Evolutionary conservation across 805 yeast species (phyloP).

Genomic region (Jamesozyma rosinii): DNA sequence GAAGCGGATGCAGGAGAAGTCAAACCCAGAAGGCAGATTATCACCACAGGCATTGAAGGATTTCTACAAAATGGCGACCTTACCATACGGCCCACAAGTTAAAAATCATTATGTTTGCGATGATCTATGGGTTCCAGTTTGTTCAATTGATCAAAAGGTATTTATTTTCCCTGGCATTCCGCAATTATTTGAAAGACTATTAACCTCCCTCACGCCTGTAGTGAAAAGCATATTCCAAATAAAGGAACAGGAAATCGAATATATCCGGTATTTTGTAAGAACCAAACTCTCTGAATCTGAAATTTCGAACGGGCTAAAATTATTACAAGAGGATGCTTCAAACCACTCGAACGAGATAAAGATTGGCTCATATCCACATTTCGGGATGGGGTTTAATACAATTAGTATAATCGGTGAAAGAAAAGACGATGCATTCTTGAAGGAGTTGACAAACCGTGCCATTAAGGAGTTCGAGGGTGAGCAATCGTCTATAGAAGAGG

Average conservation of each 20-base stretch:
- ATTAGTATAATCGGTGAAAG: conserved; percentile 63
- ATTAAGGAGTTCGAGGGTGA: conserved; percentile 43
- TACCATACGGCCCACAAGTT: conserved; percentile 48
- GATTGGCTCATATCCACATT: conserved; percentile 81
- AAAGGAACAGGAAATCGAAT: conserved; percentile 23
- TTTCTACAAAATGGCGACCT: conserved; percentile 68
- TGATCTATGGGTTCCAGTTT: conserved; percentile 77
- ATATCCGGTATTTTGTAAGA: conserved; percentile 47
- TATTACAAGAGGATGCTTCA: conserved; percentile 39
- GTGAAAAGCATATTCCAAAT: conserved; percentile 33
- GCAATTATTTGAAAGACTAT: conserved; percentile 49
- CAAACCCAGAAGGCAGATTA: conserved; percentile 30
- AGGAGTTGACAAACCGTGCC: conserved; percentile 39
- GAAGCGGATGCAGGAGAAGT: conserved; percentile 46
- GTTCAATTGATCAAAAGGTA: conserved; percentile 53
- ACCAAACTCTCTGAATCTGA: conserved; percentile 55
- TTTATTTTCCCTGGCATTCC: conserved; percentile 83
- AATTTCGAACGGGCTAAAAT: conserved; percentile 54
- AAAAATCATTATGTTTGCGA: conserved; percentile 41
- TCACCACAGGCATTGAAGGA: conserved; percentile 44
- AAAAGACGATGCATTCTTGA: conserved; percentile 32
- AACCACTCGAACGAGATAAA: conserved; percentile 38
- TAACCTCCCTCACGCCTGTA: conserved; percentile 37
- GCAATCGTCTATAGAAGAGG: conserved; percentile 51
- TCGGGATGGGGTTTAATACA: conserved; percentile 52